Percentiles rank a stretch among this genome's conserved stretches.
phyloP scores from a whole-genome alignment of 2,329 filamentous ascomycete species.

The Verticillium klebahnii region DNA sequence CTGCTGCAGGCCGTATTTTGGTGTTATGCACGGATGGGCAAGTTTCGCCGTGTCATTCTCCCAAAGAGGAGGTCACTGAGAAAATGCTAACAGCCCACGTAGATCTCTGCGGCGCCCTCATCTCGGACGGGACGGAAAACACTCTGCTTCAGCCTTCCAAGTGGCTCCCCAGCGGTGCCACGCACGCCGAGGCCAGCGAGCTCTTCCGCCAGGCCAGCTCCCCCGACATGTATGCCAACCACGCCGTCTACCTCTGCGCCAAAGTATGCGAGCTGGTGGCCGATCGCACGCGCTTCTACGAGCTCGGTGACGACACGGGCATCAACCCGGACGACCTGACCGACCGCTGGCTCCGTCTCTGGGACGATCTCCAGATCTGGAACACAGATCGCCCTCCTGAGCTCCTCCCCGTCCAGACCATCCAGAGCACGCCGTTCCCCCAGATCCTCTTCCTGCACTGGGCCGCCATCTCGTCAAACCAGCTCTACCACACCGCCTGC shows the following conservation, averaged over 20 bases:
- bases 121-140: slow-evolving; percentile 46
- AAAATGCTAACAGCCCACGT: neutral
- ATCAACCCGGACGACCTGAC: slow-evolving; percentile 29
- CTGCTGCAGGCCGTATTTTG: slow-evolving; percentile 52
- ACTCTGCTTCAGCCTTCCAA: slow-evolving; percentile 45
- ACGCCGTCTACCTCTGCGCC: slow-evolving; percentile 52
- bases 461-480: slow-evolving; percentile 52
- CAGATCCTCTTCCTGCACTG: slow-evolving; percentile 47
- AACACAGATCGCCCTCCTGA: slow-evolving; percentile 38
- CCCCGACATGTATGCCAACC: slow-evolving; percentile 55
- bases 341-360: slow-evolving; percentile 41
- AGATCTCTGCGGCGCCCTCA: slow-evolving; percentile 53
- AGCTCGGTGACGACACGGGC: slow-evolving; percentile 40
- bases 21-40: slow-evolving; percentile 55
- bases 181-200: slow-evolving; percentile 27
- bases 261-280: slow-evolving; percentile 46
- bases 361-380: slow-evolving; percentile 47
- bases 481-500: slow-evolving; percentile 52
- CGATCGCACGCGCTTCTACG: slow-evolving; percentile 40
- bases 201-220: slow-evolving; percentile 23
- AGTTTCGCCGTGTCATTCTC: slow-evolving; percentile 6
- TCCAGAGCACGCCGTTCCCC: slow-evolving; percentile 41
- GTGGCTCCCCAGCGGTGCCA: slow-evolving; percentile 39
- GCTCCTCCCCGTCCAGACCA: slow-evolving; percentile 37
- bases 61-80: neutral